Percentiles rank a stretch among this genome's conserved stretches.
phyloP scores from a whole-genome alignment of 495 filamentous ascomycete genomes.

The Talaromyces stipitatus region DNA sequence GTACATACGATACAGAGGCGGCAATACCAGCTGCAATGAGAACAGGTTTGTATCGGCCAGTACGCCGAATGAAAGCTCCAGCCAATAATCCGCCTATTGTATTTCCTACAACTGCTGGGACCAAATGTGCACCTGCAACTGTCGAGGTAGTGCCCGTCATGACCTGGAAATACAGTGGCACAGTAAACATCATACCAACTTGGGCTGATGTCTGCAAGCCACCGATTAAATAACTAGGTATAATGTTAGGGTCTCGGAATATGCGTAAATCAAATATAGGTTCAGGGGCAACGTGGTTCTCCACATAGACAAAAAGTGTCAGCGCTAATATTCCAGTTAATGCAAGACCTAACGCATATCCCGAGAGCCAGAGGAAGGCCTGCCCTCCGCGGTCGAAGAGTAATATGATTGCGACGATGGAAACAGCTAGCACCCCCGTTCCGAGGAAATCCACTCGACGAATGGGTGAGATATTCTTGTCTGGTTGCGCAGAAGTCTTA shows the following conservation, averaged over 20 bases:
- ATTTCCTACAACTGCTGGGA: slow-evolving; percentile 60
- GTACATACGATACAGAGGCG: slow-evolving; percentile 42
- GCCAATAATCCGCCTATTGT: slow-evolving; percentile 53
- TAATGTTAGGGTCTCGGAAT: slow-evolving; percentile 45
- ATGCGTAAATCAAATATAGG: slow-evolving; percentile 57
- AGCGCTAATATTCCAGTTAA: background rate
- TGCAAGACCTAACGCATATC: background rate
- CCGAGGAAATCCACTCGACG: slow-evolving; percentile 54
- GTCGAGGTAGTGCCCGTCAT: slow-evolving; percentile 47
- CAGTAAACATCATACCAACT: slow-evolving; percentile 38
- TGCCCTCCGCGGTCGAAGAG: slow-evolving; percentile 43
- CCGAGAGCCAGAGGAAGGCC: slow-evolving; percentile 14
- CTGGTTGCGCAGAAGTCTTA: background rate
- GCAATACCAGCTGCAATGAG: slow-evolving; percentile 42
- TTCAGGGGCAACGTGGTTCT: slow-evolving; percentile 44
- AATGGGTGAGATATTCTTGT: slow-evolving; percentile 11
- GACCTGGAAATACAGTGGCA: slow-evolving; percentile 67
- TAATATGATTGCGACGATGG: slow-evolving; percentile 41
- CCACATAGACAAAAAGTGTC: slow-evolving; percentile 35
- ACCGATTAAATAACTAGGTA: slow-evolving; percentile 46
- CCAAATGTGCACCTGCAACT: slow-evolving; percentile 50
- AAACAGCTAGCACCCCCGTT: slow-evolving; percentile 37
- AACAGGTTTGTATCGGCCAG: slow-evolving; percentile 52
- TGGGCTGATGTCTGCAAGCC: slow-evolving; percentile 51
- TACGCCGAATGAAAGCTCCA: slow-evolving; percentile 49